A percentile compares a stretch with the other conserved stretches of the same genome.
These are phyloP conservation scores for Neofusicoccum cordaticola DNA, from an alignment of 2,329 filamentous ascomycete genomes.

Conservation along the genomic window DNA sequence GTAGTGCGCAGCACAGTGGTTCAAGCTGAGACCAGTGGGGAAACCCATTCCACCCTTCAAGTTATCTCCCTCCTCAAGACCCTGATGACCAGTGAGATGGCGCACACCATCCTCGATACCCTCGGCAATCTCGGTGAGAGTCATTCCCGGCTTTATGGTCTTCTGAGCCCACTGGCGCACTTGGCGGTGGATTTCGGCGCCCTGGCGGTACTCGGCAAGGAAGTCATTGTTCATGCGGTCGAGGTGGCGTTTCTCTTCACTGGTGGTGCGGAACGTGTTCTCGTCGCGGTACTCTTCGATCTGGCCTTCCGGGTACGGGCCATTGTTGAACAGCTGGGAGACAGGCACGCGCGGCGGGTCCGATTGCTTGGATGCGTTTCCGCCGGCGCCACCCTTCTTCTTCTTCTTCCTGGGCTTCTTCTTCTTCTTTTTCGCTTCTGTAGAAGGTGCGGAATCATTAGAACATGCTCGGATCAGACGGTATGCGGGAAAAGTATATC, in stretches of 20 bases:
- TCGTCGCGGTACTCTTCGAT: slow-evolving; percentile 75
- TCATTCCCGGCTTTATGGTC: slow-evolving; percentile 77
- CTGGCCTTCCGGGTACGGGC: slow-evolving; percentile 72
- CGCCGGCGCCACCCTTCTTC: slow-evolving; percentile 48
- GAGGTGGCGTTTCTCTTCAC: slow-evolving; percentile 79
- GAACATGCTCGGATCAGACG: not conserved
- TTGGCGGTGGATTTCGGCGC: slow-evolving; percentile 84
- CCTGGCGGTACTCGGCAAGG: slow-evolving; percentile 76
- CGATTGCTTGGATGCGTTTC: slow-evolving; percentile 63
- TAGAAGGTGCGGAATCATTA: slow-evolving; percentile 24
- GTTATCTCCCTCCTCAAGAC: slow-evolving; percentile 74
- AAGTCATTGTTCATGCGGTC: slow-evolving; percentile 79
- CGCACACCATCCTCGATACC: slow-evolving; percentile 83
- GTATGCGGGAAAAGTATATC: not conserved
- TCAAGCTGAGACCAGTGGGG: slow-evolving; percentile 78
- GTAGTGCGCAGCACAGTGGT: slow-evolving; percentile 83
- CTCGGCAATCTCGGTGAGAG: slow-evolving; percentile 76
- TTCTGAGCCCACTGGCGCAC: slow-evolving; percentile 81
- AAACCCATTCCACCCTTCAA: slow-evolving; percentile 81
- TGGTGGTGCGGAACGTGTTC: slow-evolving; percentile 75
- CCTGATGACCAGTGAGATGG: slow-evolving; percentile 71
- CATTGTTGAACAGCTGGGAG: slow-evolving; percentile 69
- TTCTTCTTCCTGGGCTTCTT: slow-evolving; percentile 74
- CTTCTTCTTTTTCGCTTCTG: slow-evolving; percentile 77
- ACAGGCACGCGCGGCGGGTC: slow-evolving; percentile 72